These are phyloP conservation scores for Pelargonium fulgidum DNA, from an alignment of 441 rosid species.

Conservation along the genomic window DNA sequence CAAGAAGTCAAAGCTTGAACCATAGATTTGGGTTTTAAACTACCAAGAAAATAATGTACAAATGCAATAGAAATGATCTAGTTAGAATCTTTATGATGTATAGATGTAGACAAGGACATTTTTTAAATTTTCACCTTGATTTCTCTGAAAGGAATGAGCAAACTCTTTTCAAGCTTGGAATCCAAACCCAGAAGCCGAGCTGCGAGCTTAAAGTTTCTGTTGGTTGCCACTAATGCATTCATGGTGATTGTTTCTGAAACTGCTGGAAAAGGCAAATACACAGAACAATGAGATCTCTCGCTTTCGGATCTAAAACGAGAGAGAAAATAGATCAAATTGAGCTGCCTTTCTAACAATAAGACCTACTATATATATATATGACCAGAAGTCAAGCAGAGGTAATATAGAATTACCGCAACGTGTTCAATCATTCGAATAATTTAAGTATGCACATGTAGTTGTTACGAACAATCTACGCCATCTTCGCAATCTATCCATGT, in stretches of 20 bases:
- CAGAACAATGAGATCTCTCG: background rate
- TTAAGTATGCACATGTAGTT: background rate
- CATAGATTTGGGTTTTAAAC: background rate
- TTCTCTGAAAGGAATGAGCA: conserved; percentile 85
- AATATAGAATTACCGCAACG: background rate
- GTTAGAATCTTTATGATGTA: too few species aligned
- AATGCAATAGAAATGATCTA: too few species aligned
- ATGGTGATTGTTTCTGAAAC: conserved; percentile 25
- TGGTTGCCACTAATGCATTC: conserved; percentile 91
- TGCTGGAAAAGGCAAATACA: background rate
- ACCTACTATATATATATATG: background rate
- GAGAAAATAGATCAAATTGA: background rate
- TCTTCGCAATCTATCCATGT: background rate
- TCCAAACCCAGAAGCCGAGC: conserved; percentile 83
- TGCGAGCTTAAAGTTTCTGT: conserved; percentile 79
- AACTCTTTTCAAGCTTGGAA: conserved; percentile 75
- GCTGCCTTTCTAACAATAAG: background rate
- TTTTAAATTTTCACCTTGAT: conserved; percentile 45
- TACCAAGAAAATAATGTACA: background rate
- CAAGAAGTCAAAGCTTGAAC: background rate
- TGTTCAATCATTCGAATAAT: background rate
- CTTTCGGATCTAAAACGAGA: background rate
- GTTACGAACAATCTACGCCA: background rate
- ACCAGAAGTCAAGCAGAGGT: background rate
- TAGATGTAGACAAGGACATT: background rate